These are phyloP conservation scores for Avena eriantha DNA, from an alignment of 176 grass and related monocot genomes.

Conservation along the genomic window DNA sequence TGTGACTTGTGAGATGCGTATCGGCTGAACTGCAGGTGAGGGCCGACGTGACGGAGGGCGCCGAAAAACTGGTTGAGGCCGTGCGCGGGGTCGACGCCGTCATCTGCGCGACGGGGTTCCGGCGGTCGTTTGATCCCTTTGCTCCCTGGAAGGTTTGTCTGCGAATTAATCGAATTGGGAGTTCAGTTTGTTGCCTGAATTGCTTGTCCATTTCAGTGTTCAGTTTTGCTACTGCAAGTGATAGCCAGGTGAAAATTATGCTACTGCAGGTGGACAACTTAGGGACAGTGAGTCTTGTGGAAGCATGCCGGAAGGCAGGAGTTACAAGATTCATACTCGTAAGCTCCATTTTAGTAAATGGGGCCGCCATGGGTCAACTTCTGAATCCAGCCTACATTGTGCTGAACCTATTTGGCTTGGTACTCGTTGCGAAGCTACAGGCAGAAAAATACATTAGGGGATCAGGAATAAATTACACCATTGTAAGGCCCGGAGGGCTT, in stretches of 20 bases:
- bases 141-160: conserved; percentile 75
- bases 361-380: conserved; percentile 60
- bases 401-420: conserved; percentile 71
- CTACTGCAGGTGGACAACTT: conserved; percentile 68
- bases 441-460: conserved; percentile 66
- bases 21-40: conserved; percentile 48
- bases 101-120: conserved; percentile 68
- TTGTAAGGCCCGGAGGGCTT: conserved; percentile 74
- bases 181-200: not conserved
- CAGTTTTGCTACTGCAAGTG: not conserved
- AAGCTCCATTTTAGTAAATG: conserved; percentile 75
- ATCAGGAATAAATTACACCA: conserved; percentile 82
- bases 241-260: not conserved
- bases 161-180: not conserved
- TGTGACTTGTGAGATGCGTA: not conserved
- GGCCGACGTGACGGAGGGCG: conserved; percentile 67
- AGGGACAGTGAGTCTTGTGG: conserved; percentile 76
- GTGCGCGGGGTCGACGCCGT: conserved; percentile 65
- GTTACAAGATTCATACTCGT: conserved; percentile 69
- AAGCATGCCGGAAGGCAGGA: conserved; percentile 69
- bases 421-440: conserved; percentile 73
- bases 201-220: not conserved
- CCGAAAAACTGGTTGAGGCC: conserved; percentile 53
- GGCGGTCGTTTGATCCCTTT: conserved; percentile 65
- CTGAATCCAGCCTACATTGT: conserved; percentile 76